phyloP scores from a whole-genome alignment of 306 rosid genomes.

The Cicer chorassanicum region DNA sequence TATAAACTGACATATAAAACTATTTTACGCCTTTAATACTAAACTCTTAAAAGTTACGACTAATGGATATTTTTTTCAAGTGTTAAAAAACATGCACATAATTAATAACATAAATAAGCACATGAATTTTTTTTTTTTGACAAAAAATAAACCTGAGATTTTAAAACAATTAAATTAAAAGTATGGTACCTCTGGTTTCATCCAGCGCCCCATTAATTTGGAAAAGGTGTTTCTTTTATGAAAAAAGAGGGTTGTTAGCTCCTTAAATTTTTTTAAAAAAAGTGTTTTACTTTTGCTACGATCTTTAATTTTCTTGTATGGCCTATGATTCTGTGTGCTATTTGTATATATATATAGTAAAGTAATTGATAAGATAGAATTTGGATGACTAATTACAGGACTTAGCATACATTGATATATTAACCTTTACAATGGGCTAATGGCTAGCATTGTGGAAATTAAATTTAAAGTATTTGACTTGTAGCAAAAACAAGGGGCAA shows the following conservation, averaged over 20 bases:
- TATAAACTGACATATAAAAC: no score
- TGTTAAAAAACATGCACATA: not conserved
- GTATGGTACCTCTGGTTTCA: conserved; percentile 80
- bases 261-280: conserved; percentile 31
- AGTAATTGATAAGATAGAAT: conserved; percentile 2
- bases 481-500: conserved; percentile 66
- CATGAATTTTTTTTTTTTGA: not conserved
- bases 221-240: conserved; percentile 13
- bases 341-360: conserved; percentile 49
- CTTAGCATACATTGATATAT: not conserved
- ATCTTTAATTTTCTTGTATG: conserved; percentile 18
- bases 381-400: not conserved
- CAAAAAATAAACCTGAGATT: not conserved
- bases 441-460: not conserved
- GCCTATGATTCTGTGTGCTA: conserved; percentile 35
- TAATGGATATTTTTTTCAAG: not conserved
- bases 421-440: conserved; percentile 56
- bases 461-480: conserved; percentile 40
- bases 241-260: not conserved
- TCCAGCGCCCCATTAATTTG: conserved; percentile 81
- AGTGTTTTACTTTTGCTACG: not conserved
- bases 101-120: not conserved
- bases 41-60: no score
- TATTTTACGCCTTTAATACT: no score
- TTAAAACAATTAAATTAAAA: not conserved